Base-by-base conservation (phyloP, 495 filamentous ascomycete species). In the Penicillium diatomitis region DNA sequence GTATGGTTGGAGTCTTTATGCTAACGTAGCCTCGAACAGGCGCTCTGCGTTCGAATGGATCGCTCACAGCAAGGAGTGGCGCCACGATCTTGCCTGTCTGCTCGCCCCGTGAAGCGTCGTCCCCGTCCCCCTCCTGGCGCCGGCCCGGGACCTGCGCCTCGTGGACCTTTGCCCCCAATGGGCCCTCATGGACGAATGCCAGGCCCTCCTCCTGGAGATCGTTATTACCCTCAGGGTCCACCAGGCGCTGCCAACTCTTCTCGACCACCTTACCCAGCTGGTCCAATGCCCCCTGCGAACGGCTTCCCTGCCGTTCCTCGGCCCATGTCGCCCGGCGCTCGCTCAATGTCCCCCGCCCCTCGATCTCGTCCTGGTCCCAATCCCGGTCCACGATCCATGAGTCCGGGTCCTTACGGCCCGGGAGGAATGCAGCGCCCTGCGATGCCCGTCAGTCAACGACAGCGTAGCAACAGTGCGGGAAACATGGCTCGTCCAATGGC, bases 41-140 rank as follows among this genome's bases (percentile, higher is more conserved):
- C 90, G 54, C 86, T 96, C 45, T 97, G 92, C 66, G 82, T 86
- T 58, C 85, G 87, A 51, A 80, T 97, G 41, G 91, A 97, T 67
- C 84, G 88, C 43, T 88, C 88, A 38, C 77, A 86, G 55, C 90
- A 96, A 70, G 92, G 92, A 67, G 94, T 97, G 43, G 88, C 83
- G 47, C 92, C 92, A 12, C 82, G 92, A 33, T 95, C 89, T 34
- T 97, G 94, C 70, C 78, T 98, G 31, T 97, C 94, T 29, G 85
- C 88, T 42, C 82, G 86, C 44, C 88, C 92, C 44, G 83, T 97
- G 56, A 95, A 96, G 73, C 89, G 92, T 47, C 86, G 90, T 40
- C 62, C 77, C 32, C 75, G 76, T 44, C 78, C 73, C 54, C 74
- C 73, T 48, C 74, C 77, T 46, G 69, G 69, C 20, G 58, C 63